These are phyloP conservation scores for Flammula alnicola DNA, from an alignment of 1,284 basidiomycete species.

Conservation along the genomic window DNA sequence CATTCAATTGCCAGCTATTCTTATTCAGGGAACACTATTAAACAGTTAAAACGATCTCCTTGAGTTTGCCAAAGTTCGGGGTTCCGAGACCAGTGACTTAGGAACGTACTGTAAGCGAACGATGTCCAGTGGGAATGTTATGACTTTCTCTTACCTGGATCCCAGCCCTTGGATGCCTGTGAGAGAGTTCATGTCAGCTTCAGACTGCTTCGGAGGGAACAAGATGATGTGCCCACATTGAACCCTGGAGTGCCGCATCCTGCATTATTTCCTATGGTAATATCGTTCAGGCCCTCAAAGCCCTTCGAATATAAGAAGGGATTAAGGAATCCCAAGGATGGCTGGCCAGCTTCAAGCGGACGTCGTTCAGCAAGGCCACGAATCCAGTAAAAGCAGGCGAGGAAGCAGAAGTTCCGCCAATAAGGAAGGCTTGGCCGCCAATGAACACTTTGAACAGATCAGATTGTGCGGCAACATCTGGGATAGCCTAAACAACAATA, in stretches of 20 bases:
- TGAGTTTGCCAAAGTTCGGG: constrained; percentile 46
- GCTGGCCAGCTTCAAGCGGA: constrained; percentile 49
- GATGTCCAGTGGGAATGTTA: not conserved
- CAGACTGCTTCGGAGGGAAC: not conserved
- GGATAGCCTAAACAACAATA: constrained; percentile 42
- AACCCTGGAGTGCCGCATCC: constrained; percentile 60
- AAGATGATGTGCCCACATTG: constrained; percentile 37
- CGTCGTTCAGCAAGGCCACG: constrained; percentile 67
- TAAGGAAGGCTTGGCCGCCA: constrained; percentile 36
- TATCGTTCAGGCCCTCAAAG: constrained; percentile 54
- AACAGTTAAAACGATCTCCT: constrained; percentile 25
- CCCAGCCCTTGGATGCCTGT: constrained; percentile 51
- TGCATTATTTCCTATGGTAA: constrained; percentile 54
- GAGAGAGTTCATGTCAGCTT: not conserved
- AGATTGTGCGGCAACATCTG: constrained; percentile 65
- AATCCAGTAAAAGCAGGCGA: constrained; percentile 60
- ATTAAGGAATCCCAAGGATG: constrained; percentile 66
- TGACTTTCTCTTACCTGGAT: constrained; percentile 40
- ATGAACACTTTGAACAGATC: constrained; percentile 51
- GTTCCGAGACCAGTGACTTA: constrained; percentile 55
- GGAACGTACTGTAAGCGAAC: not conserved
- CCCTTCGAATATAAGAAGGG: constrained; percentile 56
- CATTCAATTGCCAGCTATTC: not conserved
- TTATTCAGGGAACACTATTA: not conserved
- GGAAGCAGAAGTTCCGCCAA: constrained; percentile 62